These are phyloP conservation scores for Cercospora sesami DNA, from an alignment of 2,329 filamentous ascomycete genomes.

Conservation along the genomic window DNA sequence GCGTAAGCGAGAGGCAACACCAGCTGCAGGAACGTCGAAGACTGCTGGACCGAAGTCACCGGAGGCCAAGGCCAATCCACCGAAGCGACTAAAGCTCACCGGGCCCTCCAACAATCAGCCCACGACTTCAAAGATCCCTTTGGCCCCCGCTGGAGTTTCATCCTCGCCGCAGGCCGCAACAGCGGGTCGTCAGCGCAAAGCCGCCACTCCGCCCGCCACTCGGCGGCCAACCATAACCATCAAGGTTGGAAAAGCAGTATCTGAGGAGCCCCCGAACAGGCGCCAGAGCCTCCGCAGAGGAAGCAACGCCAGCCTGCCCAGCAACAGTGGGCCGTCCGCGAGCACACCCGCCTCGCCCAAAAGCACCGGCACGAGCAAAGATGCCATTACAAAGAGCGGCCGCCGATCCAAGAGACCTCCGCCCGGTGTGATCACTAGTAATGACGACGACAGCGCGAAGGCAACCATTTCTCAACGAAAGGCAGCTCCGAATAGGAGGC, in stretches of 20 bases:
- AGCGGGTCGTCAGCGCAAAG: conserved; percentile 27
- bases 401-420: conserved; percentile 68
- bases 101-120: conserved; percentile 15
- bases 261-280: conserved; percentile 49
- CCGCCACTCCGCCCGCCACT: conserved; percentile 33
- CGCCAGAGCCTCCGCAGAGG: conserved; percentile 46
- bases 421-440: conserved; percentile 65
- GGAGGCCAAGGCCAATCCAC: conserved; percentile 27
- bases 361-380: conserved; percentile 18
- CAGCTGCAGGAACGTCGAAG: conserved; percentile 19
- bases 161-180: conserved; percentile 33
- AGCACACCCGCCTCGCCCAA: conserved; percentile 25
- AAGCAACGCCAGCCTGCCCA: conserved; percentile 49
- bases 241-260: conserved; percentile 48
- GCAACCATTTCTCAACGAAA: conserved; percentile 72
- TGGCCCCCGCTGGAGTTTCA: conserved; percentile 46
- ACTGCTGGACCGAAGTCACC: conserved; percentile 19
- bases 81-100: conserved; percentile 41
- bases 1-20: conserved; percentile 53
- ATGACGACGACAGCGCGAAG: conserved; percentile 58
- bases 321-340: conserved; percentile 23
- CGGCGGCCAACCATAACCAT: conserved; percentile 42
- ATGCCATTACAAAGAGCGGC: conserved; percentile 26
- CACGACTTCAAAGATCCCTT: conserved; percentile 41
- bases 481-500: conserved; percentile 66